Base-by-base conservation (phyloP, 106 monocot species). In the Ottelia alismoides region DNA sequence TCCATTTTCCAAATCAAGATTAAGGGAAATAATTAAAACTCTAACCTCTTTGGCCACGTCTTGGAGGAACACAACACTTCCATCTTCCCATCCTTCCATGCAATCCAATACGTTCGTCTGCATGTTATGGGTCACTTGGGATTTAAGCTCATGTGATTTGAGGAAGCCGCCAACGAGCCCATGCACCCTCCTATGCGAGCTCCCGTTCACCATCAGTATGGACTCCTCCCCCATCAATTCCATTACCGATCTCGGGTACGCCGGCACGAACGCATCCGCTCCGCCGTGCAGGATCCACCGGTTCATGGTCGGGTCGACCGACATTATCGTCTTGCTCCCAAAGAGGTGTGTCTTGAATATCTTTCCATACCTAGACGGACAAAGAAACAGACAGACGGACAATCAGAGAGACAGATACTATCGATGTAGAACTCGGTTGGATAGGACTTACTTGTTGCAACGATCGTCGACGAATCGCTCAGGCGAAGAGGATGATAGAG, bases 301-400 rank as follows among this genome's bases (percentile, higher is more conserved):
- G 64, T 72, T 94, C 22, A 88, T 72, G 43, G 86, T 83, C 0
- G 87, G 87, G 35, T 88, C 88, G 2, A 78, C 76, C 18, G 93
- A 88, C 26, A 93, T 82, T 27, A 93, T 74, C 16, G 93, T 84
- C 18, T 83, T 72, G 45, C 75, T 73, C 0, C 93, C 93, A 30
- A 93, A 93, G 20, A 93, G 20, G 68, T 93, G 93, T 4, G 93
- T 84, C 49, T 73, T 77, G 70, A 93, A 93, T 45, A 93, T 88
- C 25, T 81, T 76, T 1, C 88, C 93, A 27, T 85, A 70, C 76
- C 85, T 85, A n/a, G 20, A 46, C 4, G 24, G 11, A 2, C 1
- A 27, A 14, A 27, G 11, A 20, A 27, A n/a, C 1, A 7, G 25
- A 11, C 1, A 9, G 25, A 44, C 1, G 21, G 53, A 9, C 23